Percentiles rank a stretch among this genome's conserved stretches.
phyloP scores from a whole-genome alignment of 1,284 basidiomycete species.

The Sanghuangporus baumii region DNA sequence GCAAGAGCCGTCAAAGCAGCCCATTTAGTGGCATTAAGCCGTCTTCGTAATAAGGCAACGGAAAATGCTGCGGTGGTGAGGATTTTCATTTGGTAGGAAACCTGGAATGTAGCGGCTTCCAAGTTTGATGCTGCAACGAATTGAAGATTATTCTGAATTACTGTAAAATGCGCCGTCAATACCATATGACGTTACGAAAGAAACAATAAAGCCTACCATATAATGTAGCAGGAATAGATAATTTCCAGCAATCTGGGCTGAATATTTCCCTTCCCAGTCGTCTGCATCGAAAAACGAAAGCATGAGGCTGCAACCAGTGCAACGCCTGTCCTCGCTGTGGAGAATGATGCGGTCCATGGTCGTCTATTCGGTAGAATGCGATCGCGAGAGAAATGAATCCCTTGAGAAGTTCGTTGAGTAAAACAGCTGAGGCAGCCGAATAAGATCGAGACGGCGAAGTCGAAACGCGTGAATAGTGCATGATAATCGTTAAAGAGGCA shows the following conservation, averaged over 20 bases:
- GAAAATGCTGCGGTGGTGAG: conserved; percentile 93
- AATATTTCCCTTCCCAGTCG: conserved; percentile 48
- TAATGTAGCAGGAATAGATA: conserved; percentile 92
- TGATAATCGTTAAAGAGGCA: conserved; percentile 90
- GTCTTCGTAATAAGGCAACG: conserved; percentile 75
- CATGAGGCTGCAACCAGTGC: conserved; percentile 21
- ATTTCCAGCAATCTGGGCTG: conserved; percentile 91
- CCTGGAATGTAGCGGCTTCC: conserved; percentile 88
- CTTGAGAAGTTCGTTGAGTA: conserved; percentile 92
- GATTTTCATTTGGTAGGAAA: conserved; percentile 94
- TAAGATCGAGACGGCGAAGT: conserved; percentile 73
- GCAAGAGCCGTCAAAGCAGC: conserved; percentile 78
- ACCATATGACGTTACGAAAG: neutral
- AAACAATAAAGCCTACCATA: conserved; percentile 39
- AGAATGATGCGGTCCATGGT: conserved; percentile 33
- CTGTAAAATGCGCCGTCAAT: conserved; percentile 27
- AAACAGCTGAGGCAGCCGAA: conserved; percentile 89
- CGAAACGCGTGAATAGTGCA: conserved; percentile 93
- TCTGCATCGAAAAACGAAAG: conserved; percentile 50
- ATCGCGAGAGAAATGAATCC: conserved; percentile 83
- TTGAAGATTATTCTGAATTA: conserved; percentile 92
- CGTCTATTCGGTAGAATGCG: conserved; percentile 47
- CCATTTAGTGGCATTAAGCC: conserved; percentile 76
- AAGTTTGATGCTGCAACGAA: conserved; percentile 91
- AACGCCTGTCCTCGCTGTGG: conserved; percentile 14